Evolutionary conservation across 768 basidiomycete genomes (phyloP).

Genomic region (Suillus subluteus): DNA sequence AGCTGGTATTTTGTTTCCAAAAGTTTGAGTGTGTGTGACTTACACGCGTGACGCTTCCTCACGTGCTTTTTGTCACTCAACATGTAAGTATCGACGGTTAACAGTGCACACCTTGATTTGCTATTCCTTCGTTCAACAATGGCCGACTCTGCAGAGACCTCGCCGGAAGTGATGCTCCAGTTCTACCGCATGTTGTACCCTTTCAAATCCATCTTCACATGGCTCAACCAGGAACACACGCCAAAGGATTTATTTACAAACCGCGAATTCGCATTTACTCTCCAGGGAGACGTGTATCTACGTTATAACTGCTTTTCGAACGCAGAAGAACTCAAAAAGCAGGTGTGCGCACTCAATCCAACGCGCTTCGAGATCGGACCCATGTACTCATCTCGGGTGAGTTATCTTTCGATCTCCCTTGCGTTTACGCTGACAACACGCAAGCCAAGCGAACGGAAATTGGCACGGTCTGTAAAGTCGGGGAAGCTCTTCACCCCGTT

Average conservation of each 20-base stretch:
- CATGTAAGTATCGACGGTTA: neutral
- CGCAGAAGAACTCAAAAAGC: constrained; percentile 89
- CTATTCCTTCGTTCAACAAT: constrained; percentile 1
- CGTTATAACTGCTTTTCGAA: constrained; percentile 92
- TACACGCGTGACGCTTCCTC: constrained; percentile 25
- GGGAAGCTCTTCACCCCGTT: constrained; percentile 60
- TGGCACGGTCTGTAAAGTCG: constrained; percentile 55
- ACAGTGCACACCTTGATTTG: constrained; percentile 11
- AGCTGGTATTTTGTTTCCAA: neutral
- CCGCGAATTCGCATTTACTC: constrained; percentile 95
- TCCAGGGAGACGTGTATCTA: constrained; percentile 88
- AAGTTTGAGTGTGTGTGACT: neutral
- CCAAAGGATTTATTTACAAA: constrained; percentile 85
- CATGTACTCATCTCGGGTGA: constrained; percentile 82
- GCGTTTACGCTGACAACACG: constrained; percentile 5
- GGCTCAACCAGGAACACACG: constrained; percentile 91
- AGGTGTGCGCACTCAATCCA: constrained; percentile 83
- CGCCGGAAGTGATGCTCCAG: constrained; percentile 67
- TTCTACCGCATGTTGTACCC: constrained; percentile 95
- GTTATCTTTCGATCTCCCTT: constrained; percentile 31
- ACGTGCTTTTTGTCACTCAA: constrained; percentile 18
- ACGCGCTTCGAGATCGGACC: constrained; percentile 97
- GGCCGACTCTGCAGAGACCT: constrained; percentile 30
- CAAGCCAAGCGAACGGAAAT: constrained; percentile 90
- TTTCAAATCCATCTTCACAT: constrained; percentile 90